A percentile compares a stretch with the other conserved stretches of the same genome.
These are phyloP conservation scores for Dimargaris verticillata DNA, from an alignment of 192 early-diverging fungal species.

Conservation along the genomic window DNA sequence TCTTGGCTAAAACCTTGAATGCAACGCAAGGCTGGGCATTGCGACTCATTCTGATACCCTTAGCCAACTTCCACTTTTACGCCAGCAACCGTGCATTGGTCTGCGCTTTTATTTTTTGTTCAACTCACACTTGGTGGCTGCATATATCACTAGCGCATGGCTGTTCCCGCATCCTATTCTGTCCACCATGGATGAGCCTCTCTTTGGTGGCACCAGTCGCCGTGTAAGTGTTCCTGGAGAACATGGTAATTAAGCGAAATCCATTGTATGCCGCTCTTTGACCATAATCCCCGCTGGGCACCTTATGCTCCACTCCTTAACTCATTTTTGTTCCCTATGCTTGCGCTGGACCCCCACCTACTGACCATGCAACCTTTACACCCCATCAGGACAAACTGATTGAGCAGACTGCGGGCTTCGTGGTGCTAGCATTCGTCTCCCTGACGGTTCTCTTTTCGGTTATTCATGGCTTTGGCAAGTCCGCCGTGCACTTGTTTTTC, in stretches of 20 bases:
- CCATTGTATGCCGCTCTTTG: not conserved
- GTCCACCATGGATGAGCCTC: constrained; percentile 28
- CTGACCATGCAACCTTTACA: not conserved
- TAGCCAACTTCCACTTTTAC: too few relatives aligned
- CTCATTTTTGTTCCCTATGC: not conserved
- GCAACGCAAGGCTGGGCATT: too few relatives aligned
- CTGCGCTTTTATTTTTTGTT: too few relatives aligned
- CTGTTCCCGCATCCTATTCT: too few relatives aligned
- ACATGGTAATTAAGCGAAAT: not conserved
- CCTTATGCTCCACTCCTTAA: not conserved
- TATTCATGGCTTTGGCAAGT: constrained; percentile 13
- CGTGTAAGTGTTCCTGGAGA: constrained; percentile 15
- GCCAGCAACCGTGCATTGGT: too few relatives aligned
- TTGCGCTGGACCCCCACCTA: too few relatives aligned
- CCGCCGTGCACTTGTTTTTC: constrained; percentile 18
- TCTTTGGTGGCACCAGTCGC: constrained; percentile 30
- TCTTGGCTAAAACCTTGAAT: too few relatives aligned
- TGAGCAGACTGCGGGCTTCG: constrained; percentile 19
- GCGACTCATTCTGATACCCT: too few relatives aligned
- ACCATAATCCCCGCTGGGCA: not conserved
- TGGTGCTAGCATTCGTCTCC: constrained; percentile 15
- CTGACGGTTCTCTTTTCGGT: constrained; percentile 11
- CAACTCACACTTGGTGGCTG: too few relatives aligned
- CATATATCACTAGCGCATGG: too few relatives aligned
- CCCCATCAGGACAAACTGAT: constrained; percentile 15